Conservation (phyloP, 2,329 filamentous ascomycete species). For the Pezicula carpinea region DNA sequence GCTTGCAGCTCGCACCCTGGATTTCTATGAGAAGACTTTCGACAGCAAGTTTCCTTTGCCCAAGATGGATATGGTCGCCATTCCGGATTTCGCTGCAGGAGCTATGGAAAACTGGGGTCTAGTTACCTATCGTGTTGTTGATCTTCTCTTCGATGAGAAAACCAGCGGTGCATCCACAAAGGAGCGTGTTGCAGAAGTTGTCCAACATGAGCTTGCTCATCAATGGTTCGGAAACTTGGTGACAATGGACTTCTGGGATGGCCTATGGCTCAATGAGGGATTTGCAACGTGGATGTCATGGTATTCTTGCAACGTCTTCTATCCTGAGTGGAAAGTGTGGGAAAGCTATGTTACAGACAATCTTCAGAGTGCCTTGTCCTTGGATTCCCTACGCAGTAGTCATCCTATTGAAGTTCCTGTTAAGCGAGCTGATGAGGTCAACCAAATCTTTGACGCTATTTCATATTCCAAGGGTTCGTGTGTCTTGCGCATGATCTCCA, state of each 20-base stretch:
- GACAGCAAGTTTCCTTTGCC: slow-evolving; percentile 81
- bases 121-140: slow-evolving; percentile 90
- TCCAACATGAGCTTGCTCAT: slow-evolving; percentile 94
- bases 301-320: slow-evolving; percentile 93
- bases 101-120: slow-evolving; percentile 99
- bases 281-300: slow-evolving; percentile 91
- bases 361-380: slow-evolving; percentile 77
- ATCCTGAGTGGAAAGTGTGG: slow-evolving; percentile 98
- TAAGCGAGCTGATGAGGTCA: slow-evolving; percentile 91
- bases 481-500: slow-evolving; percentile 95
- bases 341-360: slow-evolving; percentile 91
- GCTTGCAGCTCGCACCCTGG: slow-evolving; percentile 81
- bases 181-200: slow-evolving; percentile 89
- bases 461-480: slow-evolving; percentile 97
- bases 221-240: slow-evolving; percentile 98
- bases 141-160: slow-evolving; percentile 87
- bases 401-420: slow-evolving; percentile 96
- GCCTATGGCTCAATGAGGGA: slow-evolving; percentile 91
- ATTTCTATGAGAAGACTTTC: slow-evolving; percentile 94
- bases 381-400: slow-evolving; percentile 89
- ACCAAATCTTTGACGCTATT: slow-evolving; percentile 97
- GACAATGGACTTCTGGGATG: slow-evolving; percentile 99
- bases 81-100: slow-evolving; percentile 91
- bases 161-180: slow-evolving; percentile 83
- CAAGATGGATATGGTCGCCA: slow-evolving; percentile 95